Evolutionary conservation across 371 early-diverging fungal species (phyloP).

Genomic region (Mucor sp.): DNA sequence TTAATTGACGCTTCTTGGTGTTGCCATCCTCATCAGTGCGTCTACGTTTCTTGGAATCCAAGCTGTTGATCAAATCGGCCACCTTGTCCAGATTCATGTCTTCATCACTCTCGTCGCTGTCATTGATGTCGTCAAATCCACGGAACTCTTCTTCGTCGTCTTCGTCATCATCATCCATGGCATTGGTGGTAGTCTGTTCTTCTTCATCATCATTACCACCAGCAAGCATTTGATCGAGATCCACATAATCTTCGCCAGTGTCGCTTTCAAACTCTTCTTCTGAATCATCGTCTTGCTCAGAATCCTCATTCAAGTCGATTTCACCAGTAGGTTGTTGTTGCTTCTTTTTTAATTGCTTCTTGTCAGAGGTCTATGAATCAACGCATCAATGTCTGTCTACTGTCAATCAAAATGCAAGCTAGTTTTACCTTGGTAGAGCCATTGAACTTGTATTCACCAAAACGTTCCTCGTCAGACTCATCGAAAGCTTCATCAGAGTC

Average conservation of each 20-base stretch:
- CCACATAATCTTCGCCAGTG: slow-evolving; percentile 56
- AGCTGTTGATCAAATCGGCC: slow-evolving; percentile 46
- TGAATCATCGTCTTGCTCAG: slow-evolving; percentile 51
- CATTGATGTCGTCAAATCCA: slow-evolving; percentile 37
- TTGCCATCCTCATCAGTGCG: slow-evolving; percentile 41
- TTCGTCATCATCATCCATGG: slow-evolving; percentile 14
- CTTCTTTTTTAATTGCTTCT: slow-evolving; percentile 37
- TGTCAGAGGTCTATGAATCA: slow-evolving; percentile 23
- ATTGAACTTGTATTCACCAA: slow-evolving; percentile 68
- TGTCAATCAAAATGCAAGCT: not conserved
- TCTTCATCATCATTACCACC: slow-evolving; percentile 29
- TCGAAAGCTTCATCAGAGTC: slow-evolving; percentile 91
- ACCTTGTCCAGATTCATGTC: slow-evolving; percentile 37
- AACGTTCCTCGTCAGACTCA: slow-evolving; percentile 82
- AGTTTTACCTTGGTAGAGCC: slow-evolving; percentile 25
- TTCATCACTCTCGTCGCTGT: slow-evolving; percentile 28
- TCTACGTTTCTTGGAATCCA: slow-evolving; percentile 53
- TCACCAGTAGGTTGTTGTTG: slow-evolving; percentile 31
- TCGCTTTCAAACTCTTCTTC: slow-evolving; percentile 53
- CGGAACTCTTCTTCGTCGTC: slow-evolving; percentile 33
- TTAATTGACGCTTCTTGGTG: slow-evolving; percentile 45
- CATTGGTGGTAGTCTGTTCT: slow-evolving; percentile 25
- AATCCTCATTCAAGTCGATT: slow-evolving; percentile 51
- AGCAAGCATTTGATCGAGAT: slow-evolving; percentile 63
- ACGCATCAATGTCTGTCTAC: not conserved